Conservation (phyloP, 2,329 filamentous ascomycete genomes). For the Beauveria asiatica region DNA sequence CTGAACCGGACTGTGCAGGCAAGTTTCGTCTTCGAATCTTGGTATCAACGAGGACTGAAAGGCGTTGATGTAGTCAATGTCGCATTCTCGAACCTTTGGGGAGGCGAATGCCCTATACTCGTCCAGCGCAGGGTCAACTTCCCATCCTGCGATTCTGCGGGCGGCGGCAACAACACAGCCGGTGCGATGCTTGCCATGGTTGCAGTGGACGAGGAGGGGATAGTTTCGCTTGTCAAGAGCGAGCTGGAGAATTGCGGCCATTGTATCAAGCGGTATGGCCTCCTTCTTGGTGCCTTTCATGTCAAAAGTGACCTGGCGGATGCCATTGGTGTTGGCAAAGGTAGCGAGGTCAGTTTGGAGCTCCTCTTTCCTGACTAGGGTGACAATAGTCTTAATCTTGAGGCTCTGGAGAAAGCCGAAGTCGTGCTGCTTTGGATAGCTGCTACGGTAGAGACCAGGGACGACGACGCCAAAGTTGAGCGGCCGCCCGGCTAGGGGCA, state of each 20-base stretch:
- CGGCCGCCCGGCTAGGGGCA: conserved; percentile 33
- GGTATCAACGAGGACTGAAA: conserved; percentile 37
- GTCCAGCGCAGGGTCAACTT: conserved; percentile 49
- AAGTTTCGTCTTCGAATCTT: conserved; percentile 10
- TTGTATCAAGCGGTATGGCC: conserved; percentile 55
- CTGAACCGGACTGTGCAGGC: conserved; percentile 18
- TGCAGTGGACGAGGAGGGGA: conserved; percentile 83
- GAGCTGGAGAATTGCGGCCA: conserved; percentile 62
- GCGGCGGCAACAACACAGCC: conserved; percentile 80
- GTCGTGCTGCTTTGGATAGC: conserved; percentile 65
- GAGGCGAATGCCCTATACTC: conserved; percentile 65
- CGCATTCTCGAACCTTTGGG: conserved; percentile 51
- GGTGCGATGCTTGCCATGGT: conserved; percentile 88
- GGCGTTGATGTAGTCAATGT: conserved; percentile 47
- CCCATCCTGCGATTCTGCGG: conserved; percentile 64
- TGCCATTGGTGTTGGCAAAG: conserved; percentile 59
- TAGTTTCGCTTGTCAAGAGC: conserved; percentile 66
- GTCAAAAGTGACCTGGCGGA: conserved; percentile 65
- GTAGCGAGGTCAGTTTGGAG: conserved; percentile 39
- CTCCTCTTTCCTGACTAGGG: conserved; percentile 55
- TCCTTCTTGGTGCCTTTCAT: conserved; percentile 86
- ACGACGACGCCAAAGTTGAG: conserved; percentile 70
- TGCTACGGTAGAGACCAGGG: conserved; percentile 70
- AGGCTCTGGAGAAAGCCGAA: conserved; percentile 61
- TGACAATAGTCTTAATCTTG: conserved; percentile 69